Conservation (phyloP, 1,139 yeast genomes). For the Candida glucosophila region DNA sequence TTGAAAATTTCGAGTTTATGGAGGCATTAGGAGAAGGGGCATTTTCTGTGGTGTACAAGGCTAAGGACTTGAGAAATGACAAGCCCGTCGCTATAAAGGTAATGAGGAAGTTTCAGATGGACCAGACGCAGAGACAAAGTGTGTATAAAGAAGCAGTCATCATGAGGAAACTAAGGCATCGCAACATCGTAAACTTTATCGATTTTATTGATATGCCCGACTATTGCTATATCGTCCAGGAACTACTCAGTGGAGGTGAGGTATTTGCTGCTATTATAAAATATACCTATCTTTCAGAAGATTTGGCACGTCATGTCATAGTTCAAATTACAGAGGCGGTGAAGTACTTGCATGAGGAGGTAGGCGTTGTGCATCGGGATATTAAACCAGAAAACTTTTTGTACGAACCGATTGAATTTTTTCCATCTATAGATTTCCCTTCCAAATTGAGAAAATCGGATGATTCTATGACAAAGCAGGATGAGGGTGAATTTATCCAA, state of each 20-base stretch:
- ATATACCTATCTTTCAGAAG: constrained; percentile 48
- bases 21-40: constrained; percentile 90
- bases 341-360: constrained; percentile 46
- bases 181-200: constrained; percentile 39
- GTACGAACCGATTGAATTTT: constrained; percentile 54
- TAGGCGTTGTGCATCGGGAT: constrained; percentile 50
- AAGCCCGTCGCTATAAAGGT: constrained; percentile 64
- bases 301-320: constrained; percentile 44
- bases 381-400: constrained; percentile 49
- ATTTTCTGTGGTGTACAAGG: constrained; percentile 80
- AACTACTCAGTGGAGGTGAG: constrained; percentile 48
- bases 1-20: constrained; percentile 43
- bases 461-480: constrained; percentile 38
- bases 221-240: constrained; percentile 47
- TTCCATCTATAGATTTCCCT: constrained; percentile 28
- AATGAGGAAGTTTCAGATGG: constrained; percentile 48
- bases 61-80: constrained; percentile 34
- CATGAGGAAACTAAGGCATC: constrained; percentile 46
- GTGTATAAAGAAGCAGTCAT: constrained; percentile 52
- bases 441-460: constrained; percentile 36
- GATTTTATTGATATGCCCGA: constrained; percentile 40
- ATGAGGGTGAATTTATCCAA: constrained; percentile 42
- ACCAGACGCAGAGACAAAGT: constrained; percentile 42
- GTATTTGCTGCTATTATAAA: constrained; percentile 49
- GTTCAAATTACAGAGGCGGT: constrained; percentile 42